Conservation (phyloP, 129 eudicot genomes). For the Cynara cardunculus region DNA sequence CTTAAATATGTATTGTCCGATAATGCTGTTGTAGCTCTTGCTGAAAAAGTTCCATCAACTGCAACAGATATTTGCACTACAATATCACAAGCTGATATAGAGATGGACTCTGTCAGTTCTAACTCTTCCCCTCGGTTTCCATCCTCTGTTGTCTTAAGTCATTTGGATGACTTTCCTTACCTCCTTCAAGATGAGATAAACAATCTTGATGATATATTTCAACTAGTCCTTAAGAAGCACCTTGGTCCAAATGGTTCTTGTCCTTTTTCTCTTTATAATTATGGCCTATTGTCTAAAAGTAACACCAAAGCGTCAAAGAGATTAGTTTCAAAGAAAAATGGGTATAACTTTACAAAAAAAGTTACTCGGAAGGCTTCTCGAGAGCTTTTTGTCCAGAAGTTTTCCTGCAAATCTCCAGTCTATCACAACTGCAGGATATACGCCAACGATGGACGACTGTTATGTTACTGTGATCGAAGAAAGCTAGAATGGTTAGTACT, state of each 20-base stretch:
- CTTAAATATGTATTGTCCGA: slow-evolving; percentile 87
- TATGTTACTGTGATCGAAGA: slow-evolving; percentile 89
- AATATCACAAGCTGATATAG: slow-evolving; percentile 58
- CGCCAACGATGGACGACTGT: slow-evolving; percentile 87
- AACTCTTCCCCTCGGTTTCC: slow-evolving; percentile 40
- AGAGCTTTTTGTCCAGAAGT: slow-evolving; percentile 80
- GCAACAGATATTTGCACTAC: slow-evolving; percentile 43
- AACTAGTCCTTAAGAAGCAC: slow-evolving; percentile 41
- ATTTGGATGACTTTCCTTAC: slow-evolving; percentile 49
- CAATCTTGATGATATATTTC: slow-evolving; percentile 45
- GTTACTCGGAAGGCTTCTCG: slow-evolving; percentile 72
- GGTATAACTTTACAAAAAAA: slow-evolving; percentile 44
- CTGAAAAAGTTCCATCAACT: slow-evolving; percentile 47
- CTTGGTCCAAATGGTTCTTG: slow-evolving; percentile 75
- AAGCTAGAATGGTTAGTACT: slow-evolving; percentile 88
- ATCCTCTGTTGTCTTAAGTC: slow-evolving; percentile 64
- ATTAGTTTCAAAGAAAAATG: slow-evolving; percentile 40
- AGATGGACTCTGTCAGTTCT: slow-evolving; percentile 35
- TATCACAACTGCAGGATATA: slow-evolving; percentile 95
- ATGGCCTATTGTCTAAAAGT: slow-evolving; percentile 53
- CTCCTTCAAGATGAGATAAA: slow-evolving; percentile 41
- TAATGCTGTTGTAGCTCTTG: slow-evolving; percentile 67
- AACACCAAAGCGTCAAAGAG: slow-evolving; percentile 35
- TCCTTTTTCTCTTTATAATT: slow-evolving; percentile 70
- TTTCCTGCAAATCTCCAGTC: slow-evolving; percentile 94